Evolutionary conservation across 805 yeast genomes (phyloP).

Genomic region (Kuraishia borneana): DNA sequence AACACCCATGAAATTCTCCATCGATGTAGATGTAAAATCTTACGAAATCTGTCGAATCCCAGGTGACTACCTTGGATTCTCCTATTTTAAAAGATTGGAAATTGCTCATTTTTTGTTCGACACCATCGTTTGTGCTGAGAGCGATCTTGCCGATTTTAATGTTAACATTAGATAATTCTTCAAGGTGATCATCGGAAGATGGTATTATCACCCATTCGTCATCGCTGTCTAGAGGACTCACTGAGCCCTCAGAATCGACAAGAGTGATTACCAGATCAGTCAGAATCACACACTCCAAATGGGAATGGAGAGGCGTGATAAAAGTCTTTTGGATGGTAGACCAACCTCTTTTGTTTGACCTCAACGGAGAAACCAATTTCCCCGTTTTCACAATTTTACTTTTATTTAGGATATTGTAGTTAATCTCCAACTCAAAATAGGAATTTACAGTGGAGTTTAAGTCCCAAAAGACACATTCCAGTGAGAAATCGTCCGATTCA

Average conservation of each 20-base stretch:
- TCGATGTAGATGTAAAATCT: no score
- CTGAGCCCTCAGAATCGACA: neutral
- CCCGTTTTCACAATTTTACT: neutral
- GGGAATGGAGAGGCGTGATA: neutral
- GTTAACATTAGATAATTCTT: neutral
- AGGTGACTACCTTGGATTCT: no score
- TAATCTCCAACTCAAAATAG: constrained; percentile 18
- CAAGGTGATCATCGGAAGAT: neutral
- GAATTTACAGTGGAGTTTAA: neutral
- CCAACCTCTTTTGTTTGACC: constrained; percentile 13
- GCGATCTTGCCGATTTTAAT: constrained; percentile 1
- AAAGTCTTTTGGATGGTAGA: constrained; percentile 11
- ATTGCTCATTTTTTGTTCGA: no score
- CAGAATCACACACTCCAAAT: neutral
- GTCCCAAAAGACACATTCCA: neutral
- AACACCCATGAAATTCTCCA: no score
- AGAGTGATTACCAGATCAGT: neutral
- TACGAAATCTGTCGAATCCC: no score
- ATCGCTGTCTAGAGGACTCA: neutral
- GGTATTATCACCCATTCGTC: constrained; percentile 4
- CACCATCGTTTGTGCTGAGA: no score
- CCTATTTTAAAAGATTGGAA: no score
- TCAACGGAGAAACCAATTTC: neutral
- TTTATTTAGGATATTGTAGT: constrained; percentile 22
- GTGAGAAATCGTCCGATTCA: neutral